Evolutionary conservation across 2,329 filamentous ascomycete species (phyloP).

Genomic region (Hypoxylon sp.): DNA sequence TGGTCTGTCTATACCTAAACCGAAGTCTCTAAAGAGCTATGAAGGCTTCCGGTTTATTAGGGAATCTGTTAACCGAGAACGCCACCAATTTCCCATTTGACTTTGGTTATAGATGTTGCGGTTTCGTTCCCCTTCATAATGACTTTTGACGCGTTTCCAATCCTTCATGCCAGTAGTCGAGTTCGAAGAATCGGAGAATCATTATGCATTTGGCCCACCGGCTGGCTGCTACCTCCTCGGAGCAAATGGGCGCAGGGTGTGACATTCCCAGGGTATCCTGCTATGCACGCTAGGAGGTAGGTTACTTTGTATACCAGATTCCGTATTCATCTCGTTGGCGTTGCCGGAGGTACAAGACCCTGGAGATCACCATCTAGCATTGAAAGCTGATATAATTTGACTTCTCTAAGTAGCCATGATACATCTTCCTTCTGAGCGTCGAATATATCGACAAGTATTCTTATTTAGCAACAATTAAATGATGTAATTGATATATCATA

Average conservation of each 20-base stretch:
- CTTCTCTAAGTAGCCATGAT: not conserved
- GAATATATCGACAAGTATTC: too few species aligned
- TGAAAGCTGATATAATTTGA: too few species aligned
- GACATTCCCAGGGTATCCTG: too few species aligned
- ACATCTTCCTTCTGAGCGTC: not conserved
- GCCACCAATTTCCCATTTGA: constrained; percentile 2
- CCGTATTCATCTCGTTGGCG: constrained; percentile 4
- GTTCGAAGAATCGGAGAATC: too few species aligned
- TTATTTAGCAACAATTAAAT: too few species aligned
- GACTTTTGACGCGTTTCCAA: too few species aligned
- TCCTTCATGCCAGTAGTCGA: too few species aligned
- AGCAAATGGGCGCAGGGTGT: not conserved
- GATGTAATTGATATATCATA: too few species aligned
- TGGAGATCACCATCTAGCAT: constrained; percentile 1
- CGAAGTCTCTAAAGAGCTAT: not conserved
- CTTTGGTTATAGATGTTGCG: not conserved
- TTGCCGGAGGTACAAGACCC: not conserved
- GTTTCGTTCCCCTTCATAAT: too few species aligned
- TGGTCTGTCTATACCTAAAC: not conserved
- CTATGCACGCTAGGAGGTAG: too few species aligned
- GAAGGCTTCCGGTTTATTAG: constrained; percentile 1
- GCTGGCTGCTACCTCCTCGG: not conserved
- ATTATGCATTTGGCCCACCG: too few species aligned
- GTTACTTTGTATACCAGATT: constrained; percentile 3
- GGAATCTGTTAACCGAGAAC: constrained; percentile 4